Conservation (phyloP, 2,329 filamentous ascomycete genomes). For the Plectosphaerella sp. region DNA sequence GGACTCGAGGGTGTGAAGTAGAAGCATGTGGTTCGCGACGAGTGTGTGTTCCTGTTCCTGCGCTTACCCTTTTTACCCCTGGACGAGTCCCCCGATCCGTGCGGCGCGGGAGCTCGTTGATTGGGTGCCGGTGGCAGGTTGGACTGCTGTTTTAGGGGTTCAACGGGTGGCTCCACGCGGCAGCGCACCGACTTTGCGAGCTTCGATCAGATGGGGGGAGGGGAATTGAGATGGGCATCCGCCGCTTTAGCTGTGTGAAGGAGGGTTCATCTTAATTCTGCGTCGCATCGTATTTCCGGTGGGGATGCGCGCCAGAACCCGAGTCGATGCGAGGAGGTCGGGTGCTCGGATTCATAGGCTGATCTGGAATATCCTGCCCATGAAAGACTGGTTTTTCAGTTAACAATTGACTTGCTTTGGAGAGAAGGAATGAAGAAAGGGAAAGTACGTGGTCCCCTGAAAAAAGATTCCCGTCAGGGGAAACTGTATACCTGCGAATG, state of each 20-base stretch:
- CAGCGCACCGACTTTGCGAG: background rate
- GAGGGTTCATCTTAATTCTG: background rate
- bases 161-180: background rate
- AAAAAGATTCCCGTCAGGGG: too few relatives aligned
- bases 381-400: too few relatives aligned
- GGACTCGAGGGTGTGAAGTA: too few relatives aligned
- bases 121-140: background rate
- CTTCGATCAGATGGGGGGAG: background rate
- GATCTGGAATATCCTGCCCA: too few relatives aligned
- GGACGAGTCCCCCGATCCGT: background rate
- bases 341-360: too few relatives aligned
- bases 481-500: too few relatives aligned
- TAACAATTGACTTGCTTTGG: too few relatives aligned
- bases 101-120: background rate
- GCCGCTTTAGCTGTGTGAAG: background rate
- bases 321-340: too few relatives aligned
- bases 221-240: too few relatives aligned
- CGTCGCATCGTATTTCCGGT: background rate
- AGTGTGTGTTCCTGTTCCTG: background rate
- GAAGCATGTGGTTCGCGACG: background rate
- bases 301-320: too few relatives aligned
- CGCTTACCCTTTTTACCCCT: background rate
- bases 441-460: too few relatives aligned
- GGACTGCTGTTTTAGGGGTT: background rate
- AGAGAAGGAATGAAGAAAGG: too few relatives aligned